Evolutionary conservation across 177 flowering plant species (phyloP).

Genomic region (Vitis hybrid): DNA sequence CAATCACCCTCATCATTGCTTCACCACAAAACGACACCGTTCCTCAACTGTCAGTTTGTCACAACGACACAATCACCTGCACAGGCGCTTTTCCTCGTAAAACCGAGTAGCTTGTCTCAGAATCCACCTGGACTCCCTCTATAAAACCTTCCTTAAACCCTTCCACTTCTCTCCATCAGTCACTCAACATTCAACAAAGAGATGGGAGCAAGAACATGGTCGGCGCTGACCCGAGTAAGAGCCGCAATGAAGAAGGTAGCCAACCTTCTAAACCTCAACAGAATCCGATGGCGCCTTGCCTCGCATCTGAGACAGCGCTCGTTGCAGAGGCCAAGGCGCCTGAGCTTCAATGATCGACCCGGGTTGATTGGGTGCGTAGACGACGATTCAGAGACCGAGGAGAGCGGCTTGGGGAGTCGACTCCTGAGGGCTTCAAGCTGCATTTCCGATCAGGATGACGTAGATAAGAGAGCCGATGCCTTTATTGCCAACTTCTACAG

Average conservation of each 20-base stretch:
- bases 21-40: no score
- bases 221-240: no score
- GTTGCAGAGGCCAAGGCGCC: slow-evolving; percentile 10
- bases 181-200: no score
- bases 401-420: not conserved
- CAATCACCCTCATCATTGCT: no score
- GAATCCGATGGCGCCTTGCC: slow-evolving; percentile 30
- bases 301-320: slow-evolving; percentile 17
- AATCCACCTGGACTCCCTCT: no score
- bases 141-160: no score
- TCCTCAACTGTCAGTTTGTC: no score
- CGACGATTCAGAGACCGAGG: slow-evolving; percentile 15
- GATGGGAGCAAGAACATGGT: no score
- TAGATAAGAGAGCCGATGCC: slow-evolving; percentile 58
- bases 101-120: no score
- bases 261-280: slow-evolving; percentile 34
- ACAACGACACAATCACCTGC: no score
- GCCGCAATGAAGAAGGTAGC: slow-evolving; percentile 49
- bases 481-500: slow-evolving; percentile 51
- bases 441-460: slow-evolving; percentile 36
- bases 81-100: no score
- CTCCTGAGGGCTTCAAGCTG: slow-evolving; percentile 41
- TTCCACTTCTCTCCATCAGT: no score
- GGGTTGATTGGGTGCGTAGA: slow-evolving; percentile 29
- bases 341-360: slow-evolving; percentile 39